Evolutionary conservation across 208 protist species (phyloP), one percentile per base, ranked within the genome.

Genomic region (Acanthamoeba castellanii): DNA sequence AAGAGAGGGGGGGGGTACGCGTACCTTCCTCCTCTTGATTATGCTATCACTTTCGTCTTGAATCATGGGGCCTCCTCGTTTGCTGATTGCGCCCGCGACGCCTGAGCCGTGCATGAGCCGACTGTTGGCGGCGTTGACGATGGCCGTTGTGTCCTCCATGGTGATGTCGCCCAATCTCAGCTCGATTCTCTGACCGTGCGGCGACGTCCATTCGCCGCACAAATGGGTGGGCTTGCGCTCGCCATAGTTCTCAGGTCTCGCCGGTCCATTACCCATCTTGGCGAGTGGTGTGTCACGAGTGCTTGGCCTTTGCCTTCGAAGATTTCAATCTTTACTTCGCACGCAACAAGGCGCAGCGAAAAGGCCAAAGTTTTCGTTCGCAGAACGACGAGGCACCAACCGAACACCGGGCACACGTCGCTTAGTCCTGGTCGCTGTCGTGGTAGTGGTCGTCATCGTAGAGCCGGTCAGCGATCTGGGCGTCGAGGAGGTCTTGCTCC

Each of bases 91-190:
- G 7, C 85, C 85, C 0, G 85, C 85, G 0, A 91, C 85, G 59
- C 85, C 85, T 42, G 85, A 91, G 47, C 85, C 85, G 59, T 91
- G 85, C 50, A 72, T 72, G 14, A 91, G 59, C 11, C 85, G 85
- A 68, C 32, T 74, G 57, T 91, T 91, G 85, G 85, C 85, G 27
- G 85, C 85, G 55, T 91, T 91, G 55, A 91, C 85, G 57, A 91
- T 91, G 55, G 85, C 85, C 5, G 59, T 72, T 18, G 85, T 91
- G 85, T 91, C 85, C n/a, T 91, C 85, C 85, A 91, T 91, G 32
- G 85, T 91, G 47, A 91, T 91, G 55, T 91, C 85, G 32, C 85
- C 85, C 32, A 74, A 50, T 22, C 85, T 16, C 85, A 91, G 30
- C 34, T 91, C 85, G 30, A 91, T 91, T 20, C 20, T 91, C 55